Evolutionary conservation across 1,284 basidiomycete species (phyloP), one percentile per base, ranked within the genome.

Genomic region (Sporisorium iseilematis-ciliati): DNA sequence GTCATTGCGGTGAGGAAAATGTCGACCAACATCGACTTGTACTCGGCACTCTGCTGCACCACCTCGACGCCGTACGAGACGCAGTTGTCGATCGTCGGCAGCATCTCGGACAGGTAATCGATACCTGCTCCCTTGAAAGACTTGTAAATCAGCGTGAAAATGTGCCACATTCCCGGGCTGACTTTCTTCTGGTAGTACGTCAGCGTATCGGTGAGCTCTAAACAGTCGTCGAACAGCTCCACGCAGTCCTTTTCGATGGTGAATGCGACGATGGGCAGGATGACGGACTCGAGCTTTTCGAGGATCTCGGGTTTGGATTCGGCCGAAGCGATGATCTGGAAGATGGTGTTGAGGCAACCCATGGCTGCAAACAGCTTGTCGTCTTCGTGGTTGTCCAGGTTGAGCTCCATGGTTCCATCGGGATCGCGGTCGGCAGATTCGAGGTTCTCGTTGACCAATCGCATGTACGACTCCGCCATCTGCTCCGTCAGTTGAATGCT

Each of bases 81-180:
- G 85, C 94, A 93, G 88, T 96, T 96, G 87, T 95, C 93, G 60
- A 96, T 86, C 3, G 92, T 91, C 8, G 93, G 92, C 46, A 94
- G 88, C 93, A 95, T 95, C 84, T 96, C 94, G 79, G 74, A 67
- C n/a, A 79, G 62, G 88, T 93, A 95, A 86, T 95, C 93, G 45
- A 93, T 87, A 14, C 92, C 93, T 40, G 92, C 91, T 5, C 89
- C 87, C 86, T 93, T 94, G 89, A 95, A 93, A n/a, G 92, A 87
- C 66, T 89, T 89, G 86, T 93, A 94, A 0, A 92, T 93, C 55
- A 91, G 86, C 84, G 93, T 92, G 74, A 94, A 93, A 42, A 95
- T 88, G 12, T 90, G 90, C 94, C 94, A 96, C 91, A 95, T 92
- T 74, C 88, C 89, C 0, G 91, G 90, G 38, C 92, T 90, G 77